Percentiles rank a stretch among this genome's conserved stretches.
Conservation (phyloP, 441 rosid genomes). For the Bocquillonia castaneifolia region DNA sequence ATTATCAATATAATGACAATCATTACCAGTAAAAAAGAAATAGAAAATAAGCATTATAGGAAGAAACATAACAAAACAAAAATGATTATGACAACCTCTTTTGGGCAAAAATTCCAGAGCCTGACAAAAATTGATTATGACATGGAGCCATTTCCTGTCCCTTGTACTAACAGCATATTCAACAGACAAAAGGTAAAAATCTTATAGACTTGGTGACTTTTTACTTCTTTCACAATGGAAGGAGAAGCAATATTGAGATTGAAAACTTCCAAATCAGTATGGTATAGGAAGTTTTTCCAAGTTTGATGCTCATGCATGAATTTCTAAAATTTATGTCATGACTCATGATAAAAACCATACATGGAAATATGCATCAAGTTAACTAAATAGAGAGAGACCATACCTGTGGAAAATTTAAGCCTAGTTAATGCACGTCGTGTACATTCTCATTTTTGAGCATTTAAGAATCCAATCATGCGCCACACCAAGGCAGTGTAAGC, state of each 20-base stretch:
- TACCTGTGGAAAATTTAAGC: conserved; percentile 97
- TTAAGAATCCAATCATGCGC: conserved; percentile 87
- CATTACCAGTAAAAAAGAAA: too few relatives aligned
- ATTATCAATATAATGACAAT: too few relatives aligned
- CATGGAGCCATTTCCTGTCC: too few relatives aligned
- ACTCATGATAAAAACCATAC: conserved; percentile 1
- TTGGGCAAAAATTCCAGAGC: too few relatives aligned
- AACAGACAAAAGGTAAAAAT: too few relatives aligned
- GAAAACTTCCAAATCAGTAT: not conserved
- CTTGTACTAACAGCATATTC: too few relatives aligned
- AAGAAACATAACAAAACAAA: too few relatives aligned
- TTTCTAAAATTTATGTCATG: conserved; percentile 7
- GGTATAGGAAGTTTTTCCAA: not conserved
- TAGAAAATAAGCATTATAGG: too few relatives aligned
- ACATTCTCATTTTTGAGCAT: conserved; percentile 86
- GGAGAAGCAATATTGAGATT: not conserved
- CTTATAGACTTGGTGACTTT: too few relatives aligned
- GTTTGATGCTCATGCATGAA: not conserved
- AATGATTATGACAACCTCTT: too few relatives aligned
- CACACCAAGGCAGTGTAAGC: conserved; percentile 90
- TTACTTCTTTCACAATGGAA: not conserved
- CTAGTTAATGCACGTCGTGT: conserved; percentile 80
- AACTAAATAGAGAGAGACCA: conserved; percentile 24
- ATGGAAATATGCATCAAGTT: not conserved
- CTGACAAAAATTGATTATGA: too few relatives aligned